Conservation (phyloP, 1,284 basidiomycete species). For the Microbotryomycetes sp. region DNA sequence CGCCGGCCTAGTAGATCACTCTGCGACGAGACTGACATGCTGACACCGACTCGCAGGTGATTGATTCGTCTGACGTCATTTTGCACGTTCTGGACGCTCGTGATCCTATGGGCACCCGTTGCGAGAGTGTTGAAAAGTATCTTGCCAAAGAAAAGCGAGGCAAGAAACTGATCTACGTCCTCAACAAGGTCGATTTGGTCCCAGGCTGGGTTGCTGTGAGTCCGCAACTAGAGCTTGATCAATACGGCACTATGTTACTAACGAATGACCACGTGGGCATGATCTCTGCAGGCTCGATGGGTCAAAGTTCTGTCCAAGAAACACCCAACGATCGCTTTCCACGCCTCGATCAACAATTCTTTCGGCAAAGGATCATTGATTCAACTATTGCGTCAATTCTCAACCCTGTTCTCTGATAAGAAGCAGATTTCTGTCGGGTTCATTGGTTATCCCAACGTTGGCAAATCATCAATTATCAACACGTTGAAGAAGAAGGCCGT, state of each 20-base stretch:
- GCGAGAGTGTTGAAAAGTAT: constrained; percentile 89
- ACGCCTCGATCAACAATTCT: constrained; percentile 97
- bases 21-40: neutral
- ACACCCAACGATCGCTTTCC: constrained; percentile 95
- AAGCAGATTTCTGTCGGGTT: constrained; percentile 99
- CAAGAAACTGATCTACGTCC: constrained; percentile 91
- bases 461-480: constrained; percentile 96
- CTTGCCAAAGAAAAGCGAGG: constrained; percentile 93
- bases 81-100: constrained; percentile 94
- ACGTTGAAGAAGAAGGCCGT: constrained; percentile 98
- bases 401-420: constrained; percentile 94
- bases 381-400: constrained; percentile 93
- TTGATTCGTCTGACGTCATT: constrained; percentile 96
- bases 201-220: constrained; percentile 98
- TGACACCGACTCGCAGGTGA: no score
- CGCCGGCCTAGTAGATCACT: neutral
- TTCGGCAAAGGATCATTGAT: constrained; percentile 98
- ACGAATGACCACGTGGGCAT: neutral
- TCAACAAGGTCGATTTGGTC: constrained; percentile 98
- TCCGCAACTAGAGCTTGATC: constrained; percentile 34
- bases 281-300: constrained; percentile 75
- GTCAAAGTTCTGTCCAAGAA: constrained; percentile 91
- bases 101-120: constrained; percentile 94
- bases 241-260: constrained; percentile 2
- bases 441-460: constrained; percentile 97